Base-by-base conservation (phyloP, 352 stramenopile genomes). In the Globisporangium nagaii region DNA sequence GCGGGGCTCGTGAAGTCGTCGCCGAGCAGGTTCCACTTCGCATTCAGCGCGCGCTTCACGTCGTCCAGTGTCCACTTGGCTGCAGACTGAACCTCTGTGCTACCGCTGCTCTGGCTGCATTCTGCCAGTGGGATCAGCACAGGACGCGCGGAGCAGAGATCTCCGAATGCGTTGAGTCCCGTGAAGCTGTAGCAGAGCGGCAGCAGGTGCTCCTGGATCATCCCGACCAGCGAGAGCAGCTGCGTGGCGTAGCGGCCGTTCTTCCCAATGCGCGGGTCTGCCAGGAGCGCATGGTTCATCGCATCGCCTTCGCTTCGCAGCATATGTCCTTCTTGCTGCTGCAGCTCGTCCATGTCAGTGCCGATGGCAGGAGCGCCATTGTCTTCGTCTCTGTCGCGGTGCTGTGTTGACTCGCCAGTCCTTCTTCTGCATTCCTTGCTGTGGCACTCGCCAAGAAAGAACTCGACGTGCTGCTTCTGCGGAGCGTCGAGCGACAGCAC, bases 1-100 rank as follows among this genome's bases (percentile, higher is more conserved):
- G 50, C 40, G 0, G 61, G 30, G 7, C 53, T 61, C 2, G 59
- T 58, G 40, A 79, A 79, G 24, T 77, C 55, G 47, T 77, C 66
- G 34, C 71, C 69, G 9, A 82, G 49, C 10, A 63, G 48, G 48
- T 69, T 56, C 48, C 43, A 65, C 34, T 59, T 43, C 1, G 56
- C 45, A 40, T 75, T 70, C 10, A 75, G 45, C 7, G 66, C 66
- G 1, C 10, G 17, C 3, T 56, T 53, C 35, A 58, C 60, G 41
- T 71, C 56, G 25, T 62, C 56, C 53, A 62, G 59, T n/a, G 66
- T 70, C 66, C 66, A 75, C 3, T 25, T 46, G 17, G n/a, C 31
- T 12, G 12, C 11, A 32, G 20, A 12, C 2, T 35, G 34, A 20
- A 36, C 19, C 13, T n/a, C 10, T 25, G 37, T 24, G 42, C 15